Base-by-base conservation (phyloP, 228 moss, liverwort and hornwort species). In the Sphagnum fallax region DNA sequence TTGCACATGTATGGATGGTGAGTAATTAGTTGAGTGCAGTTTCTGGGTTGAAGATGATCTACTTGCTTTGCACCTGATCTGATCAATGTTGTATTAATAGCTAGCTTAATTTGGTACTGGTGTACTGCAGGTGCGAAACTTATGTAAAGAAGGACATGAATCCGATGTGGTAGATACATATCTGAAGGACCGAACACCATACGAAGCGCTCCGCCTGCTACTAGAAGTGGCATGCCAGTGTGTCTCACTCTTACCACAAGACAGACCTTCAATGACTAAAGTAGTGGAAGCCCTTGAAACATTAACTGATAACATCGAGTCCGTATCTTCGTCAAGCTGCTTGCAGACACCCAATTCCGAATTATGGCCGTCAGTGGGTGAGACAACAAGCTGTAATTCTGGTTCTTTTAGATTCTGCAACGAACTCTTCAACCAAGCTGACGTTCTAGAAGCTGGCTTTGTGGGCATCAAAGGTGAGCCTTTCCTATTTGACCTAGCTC, bases 211-310 rank as follows among this genome's bases (percentile, higher is more conserved):
- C 1, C 80, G 71, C 1, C 16, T 78, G 60, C 15, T 84, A 69
- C 69, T 84, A 61, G 80, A 75, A 75, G 53, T 80, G 5, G 84
- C 84, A 5, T 84, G 84, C 53, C 84, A 80, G 10, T 84, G 84
- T 70, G 53, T 84, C 6, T 84, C 84, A 4, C 50, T 78, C 50
- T 77, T 73, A 5, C 71, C 84, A 5, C 52, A 63, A 0, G 80
- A 77, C 16, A 75, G 84, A 10, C 80, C 84, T 4, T 65, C 70
- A 4, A 78, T 84, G 71, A 73, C 15, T 12, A 75, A 73, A 65
- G 80, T 84, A 32, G 80, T 84, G 68, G 84, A 84, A 32, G 72
- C 75, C 7, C 71, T 84, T 48, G 84, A 84, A 67, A 69, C 32
- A 32, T 32, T 32, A 32, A 32, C 32, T 32, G 32, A 32, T 32